Evolutionary conservation across 2,329 filamentous ascomycete genomes (phyloP), one percentile per base, ranked within the genome.

Genomic region (Colletotrichum navitas): DNA sequence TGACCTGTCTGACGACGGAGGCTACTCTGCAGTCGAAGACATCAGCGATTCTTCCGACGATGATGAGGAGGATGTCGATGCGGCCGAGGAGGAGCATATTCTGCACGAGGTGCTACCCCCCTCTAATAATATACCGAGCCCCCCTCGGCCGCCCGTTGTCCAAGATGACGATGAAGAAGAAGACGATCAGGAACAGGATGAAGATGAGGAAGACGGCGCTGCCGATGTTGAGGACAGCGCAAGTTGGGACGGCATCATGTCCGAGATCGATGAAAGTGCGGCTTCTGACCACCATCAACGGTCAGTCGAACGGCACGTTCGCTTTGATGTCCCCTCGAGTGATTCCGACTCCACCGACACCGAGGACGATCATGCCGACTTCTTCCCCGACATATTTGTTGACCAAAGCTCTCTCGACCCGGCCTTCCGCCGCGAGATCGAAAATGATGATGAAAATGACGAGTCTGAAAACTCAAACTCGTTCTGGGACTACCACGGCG

Each of bases 331-430:
- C 51, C 87, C 90, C 69, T 86, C 88, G 71, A 91, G 91, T 68
- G 91, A 93, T 75, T 92, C 88, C 65, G 88, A 91, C 71, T 89
- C 88, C 3, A 90, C 89, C 64, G 90, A 91, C 62, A 88, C 86
- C 5, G 89, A 91, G 49, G 87, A 90, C 70, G 87, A 90, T 74
- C 82, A 86, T 56, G 87, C 89, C 71, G 88, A 90, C 74, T 88
- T 94, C 74, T 94, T 94, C 73, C 92, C 93, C 1, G 90, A 94
- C 78, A 90, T 95, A 71, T 95, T 95, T 79, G 85, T 95, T 68
- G 90, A 92, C 61, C 92, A 94, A 80, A 92, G 90, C 77, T 87
- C 89, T 21, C 85, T 95, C 6, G 92, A 94, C 76, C 91, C 92
- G 7, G 86, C 87, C 63, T 90, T 95, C 77, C 91, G 92, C 74